These are phyloP conservation scores for Botrytis byssoidea DNA, from an alignment of 2,329 filamentous ascomycete genomes.

Conservation along the genomic window DNA sequence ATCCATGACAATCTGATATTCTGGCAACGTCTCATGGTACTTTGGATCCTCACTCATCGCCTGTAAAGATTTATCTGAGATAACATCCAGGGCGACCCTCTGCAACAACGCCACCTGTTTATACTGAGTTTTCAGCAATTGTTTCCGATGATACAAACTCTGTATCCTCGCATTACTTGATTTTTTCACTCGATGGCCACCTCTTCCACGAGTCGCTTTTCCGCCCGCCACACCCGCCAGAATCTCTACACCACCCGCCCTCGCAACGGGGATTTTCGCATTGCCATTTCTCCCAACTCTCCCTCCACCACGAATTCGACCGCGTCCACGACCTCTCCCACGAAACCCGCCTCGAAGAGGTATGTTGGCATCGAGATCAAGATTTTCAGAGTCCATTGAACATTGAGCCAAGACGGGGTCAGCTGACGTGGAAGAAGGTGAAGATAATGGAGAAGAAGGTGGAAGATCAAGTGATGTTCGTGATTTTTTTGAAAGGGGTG, in stretches of 20 bases:
- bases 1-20: constrained; percentile 31
- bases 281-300: constrained; percentile 23
- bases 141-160: constrained; percentile 34
- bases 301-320: constrained; percentile 28
- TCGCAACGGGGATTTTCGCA: not conserved
- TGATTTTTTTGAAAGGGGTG: constrained; percentile 16
- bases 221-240: constrained; percentile 21
- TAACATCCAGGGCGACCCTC: constrained; percentile 29
- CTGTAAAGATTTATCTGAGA: constrained; percentile 36
- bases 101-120: constrained; percentile 33
- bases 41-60: constrained; percentile 29
- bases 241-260: not conserved
- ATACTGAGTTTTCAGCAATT: constrained; percentile 34
- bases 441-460: constrained; percentile 18
- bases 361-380: constrained; percentile 10
- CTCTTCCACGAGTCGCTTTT: constrained; percentile 27
- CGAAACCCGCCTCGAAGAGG: constrained; percentile 26
- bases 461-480: constrained; percentile 12
- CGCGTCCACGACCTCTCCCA: constrained; percentile 32
- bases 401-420: constrained; percentile 15
- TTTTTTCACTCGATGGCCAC: constrained; percentile 35
- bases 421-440: constrained; percentile 18
- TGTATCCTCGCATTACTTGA: constrained; percentile 34
- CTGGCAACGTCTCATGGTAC: constrained; percentile 35
- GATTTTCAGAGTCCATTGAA: constrained; percentile 13